Base-by-base conservation (phyloP, 192 early-diverging fungal species). In the Mortierella antarctica region DNA sequence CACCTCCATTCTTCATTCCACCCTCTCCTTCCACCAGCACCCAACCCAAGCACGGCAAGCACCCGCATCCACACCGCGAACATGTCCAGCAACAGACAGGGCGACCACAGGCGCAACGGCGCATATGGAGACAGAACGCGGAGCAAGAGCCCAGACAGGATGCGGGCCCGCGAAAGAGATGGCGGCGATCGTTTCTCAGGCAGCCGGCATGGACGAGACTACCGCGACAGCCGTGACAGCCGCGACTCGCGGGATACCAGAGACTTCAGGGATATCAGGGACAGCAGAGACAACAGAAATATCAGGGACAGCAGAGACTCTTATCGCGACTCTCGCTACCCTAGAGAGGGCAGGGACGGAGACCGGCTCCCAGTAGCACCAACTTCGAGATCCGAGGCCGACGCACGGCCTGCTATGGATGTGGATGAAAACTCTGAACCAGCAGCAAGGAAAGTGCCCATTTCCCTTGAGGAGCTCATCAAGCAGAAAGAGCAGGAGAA, bases 391-490 rank as follows among this genome's bases (percentile, higher is more conserved):
- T 21, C 51, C 7, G 59, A 57, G n/a, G 40, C 42, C 6, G 52
- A 61, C 2, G 52, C 56, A 23, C 62, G 62, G 11, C 57, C 56
- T 8, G 47, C 60, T 10, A 82, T 70, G 63, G 81, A 75, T 62
- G 44, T 62, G 17, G 67, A 75, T 21, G 21, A 53, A 50, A 57
- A 50, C 53, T 6, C 62, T 23, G 31, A 60, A 62, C 20, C 31
- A n/a, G 47, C 62, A 18, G 49, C 57, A 15, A 71, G 51, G 41
- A 89, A 81, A 63, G 89, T 89, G 0, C 94, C 94, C 20, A 78
- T 95, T 11, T 95, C 94, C 5, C 71, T 95, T 39, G 93, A 95
- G 57, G 94, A 95, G 54, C 78, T 95, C 12, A 70, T 95, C 56
- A 83, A 85, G 51, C 88, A 92, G 64, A 89, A 91, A 60, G 86